phyloP scores from a whole-genome alignment of 345 rosid genomes.

The Eucalyptus tenuipes region DNA sequence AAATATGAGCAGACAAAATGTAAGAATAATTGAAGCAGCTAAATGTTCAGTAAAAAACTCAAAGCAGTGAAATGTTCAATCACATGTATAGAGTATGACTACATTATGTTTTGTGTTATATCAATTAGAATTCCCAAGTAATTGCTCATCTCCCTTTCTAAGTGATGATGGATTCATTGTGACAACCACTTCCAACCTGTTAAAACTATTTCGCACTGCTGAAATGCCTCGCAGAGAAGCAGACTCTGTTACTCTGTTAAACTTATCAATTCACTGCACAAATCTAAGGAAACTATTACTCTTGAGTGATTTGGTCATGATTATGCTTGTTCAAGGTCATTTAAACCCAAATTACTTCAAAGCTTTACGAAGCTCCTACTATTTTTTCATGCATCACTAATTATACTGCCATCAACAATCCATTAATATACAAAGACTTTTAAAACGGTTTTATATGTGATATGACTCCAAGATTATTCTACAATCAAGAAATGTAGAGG shows the following conservation, averaged over 20 bases:
- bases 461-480: neutral
- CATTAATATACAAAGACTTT: neutral
- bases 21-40: neutral
- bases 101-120: neutral
- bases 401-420: neutral
- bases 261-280: neutral
- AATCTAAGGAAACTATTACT: neutral
- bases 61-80: neutral
- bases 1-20: neutral
- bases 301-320: neutral
- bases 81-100: neutral
- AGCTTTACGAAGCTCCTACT: neutral
- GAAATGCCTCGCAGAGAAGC: neutral
- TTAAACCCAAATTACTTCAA: neutral
- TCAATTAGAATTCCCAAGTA: neutral
- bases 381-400: neutral
- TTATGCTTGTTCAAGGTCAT: neutral
- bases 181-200: neutral
- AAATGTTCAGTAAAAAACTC: neutral
- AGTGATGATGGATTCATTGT: neutral
- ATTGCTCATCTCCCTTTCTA: neutral
- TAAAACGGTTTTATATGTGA: neutral
- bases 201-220: neutral
- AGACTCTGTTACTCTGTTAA: neutral
- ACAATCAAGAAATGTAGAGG: neutral